phyloP scores from a whole-genome alignment of 768 basidiomycete species.

The Boletus vinaceobasis region DNA sequence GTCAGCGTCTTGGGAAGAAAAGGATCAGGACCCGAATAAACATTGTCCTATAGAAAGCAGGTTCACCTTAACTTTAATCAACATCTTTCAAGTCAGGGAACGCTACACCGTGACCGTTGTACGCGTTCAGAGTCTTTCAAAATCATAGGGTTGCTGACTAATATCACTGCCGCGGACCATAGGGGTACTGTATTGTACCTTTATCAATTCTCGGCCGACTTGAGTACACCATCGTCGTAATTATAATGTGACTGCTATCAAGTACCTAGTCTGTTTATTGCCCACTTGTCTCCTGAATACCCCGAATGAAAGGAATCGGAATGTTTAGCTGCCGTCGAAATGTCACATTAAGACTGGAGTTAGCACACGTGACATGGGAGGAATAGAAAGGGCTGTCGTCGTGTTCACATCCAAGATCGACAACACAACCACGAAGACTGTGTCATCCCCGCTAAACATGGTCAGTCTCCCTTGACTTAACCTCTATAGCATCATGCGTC shows the following conservation, averaged over 20 bases:
- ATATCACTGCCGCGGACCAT: background rate
- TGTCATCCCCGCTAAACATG: background rate
- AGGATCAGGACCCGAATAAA: background rate
- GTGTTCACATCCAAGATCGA: background rate
- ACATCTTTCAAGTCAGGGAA: constrained; percentile 14
- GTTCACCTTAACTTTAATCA: constrained; percentile 27
- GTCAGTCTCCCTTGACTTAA: background rate
- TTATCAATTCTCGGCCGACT: too few relatives aligned
- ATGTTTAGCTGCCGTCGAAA: too few relatives aligned
- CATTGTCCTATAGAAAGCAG: background rate
- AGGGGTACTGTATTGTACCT: too few relatives aligned
- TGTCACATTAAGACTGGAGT: too few relatives aligned
- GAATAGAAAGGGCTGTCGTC: background rate
- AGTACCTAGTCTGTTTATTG: too few relatives aligned
- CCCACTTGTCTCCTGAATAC: too few relatives aligned
- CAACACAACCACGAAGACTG: background rate
- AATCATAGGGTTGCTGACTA: background rate
- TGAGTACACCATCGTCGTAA: too few relatives aligned
- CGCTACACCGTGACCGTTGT: background rate
- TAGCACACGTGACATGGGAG: too few relatives aligned
- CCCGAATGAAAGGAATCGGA: too few relatives aligned
- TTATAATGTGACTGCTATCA: too few relatives aligned
- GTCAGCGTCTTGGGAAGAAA: constrained; percentile 49
- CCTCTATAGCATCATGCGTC: background rate
- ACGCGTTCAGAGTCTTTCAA: background rate